Percentiles rank a stretch among this genome's conserved stretches.
phyloP scores from a whole-genome alignment of 108 stramenopile genomes.

The Pseudonitzschia multiseries region DNA sequence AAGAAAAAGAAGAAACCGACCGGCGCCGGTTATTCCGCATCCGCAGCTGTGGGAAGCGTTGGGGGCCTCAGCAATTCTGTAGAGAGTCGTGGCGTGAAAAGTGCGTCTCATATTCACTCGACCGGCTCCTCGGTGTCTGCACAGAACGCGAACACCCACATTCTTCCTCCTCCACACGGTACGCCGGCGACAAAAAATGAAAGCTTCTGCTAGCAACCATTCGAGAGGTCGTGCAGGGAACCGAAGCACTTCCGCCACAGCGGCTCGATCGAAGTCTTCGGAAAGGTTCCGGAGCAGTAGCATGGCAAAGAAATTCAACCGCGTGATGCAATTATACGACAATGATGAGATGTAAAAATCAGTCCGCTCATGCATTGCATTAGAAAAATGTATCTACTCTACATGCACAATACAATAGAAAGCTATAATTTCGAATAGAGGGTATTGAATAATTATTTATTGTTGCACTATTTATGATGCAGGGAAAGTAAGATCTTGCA shows the following conservation, averaged over 20 bases:
- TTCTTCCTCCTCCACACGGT: background rate
- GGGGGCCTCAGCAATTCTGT: constrained; percentile 15
- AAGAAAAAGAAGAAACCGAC: constrained; percentile 28
- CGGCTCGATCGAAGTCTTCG: constrained; percentile 25
- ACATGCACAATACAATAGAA: background rate
- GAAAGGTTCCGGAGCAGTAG: constrained; percentile 32
- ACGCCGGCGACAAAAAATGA: background rate
- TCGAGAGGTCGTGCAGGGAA: constrained; percentile 16
- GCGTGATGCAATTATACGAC: constrained; percentile 40
- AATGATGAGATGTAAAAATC: constrained; percentile 19
- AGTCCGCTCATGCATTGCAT: background rate
- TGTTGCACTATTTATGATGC: too few relatives aligned
- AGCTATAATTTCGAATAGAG: background rate
- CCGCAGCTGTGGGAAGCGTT: constrained; percentile 5
- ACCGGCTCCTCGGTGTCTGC: background rate
- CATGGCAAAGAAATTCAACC: constrained; percentile 43
- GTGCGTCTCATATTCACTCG: background rate
- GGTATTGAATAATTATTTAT: background rate
- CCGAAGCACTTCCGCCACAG: background rate
- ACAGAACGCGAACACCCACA: background rate
- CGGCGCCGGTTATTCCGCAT: constrained; percentile 12
- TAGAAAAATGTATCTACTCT: background rate
- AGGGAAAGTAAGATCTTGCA: too few relatives aligned
- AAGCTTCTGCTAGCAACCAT: background rate
- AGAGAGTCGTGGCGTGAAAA: constrained; percentile 21